phyloP scores from a whole-genome alignment of 2,329 filamentous ascomycete genomes.

The Monilinia aucupariae region DNA sequence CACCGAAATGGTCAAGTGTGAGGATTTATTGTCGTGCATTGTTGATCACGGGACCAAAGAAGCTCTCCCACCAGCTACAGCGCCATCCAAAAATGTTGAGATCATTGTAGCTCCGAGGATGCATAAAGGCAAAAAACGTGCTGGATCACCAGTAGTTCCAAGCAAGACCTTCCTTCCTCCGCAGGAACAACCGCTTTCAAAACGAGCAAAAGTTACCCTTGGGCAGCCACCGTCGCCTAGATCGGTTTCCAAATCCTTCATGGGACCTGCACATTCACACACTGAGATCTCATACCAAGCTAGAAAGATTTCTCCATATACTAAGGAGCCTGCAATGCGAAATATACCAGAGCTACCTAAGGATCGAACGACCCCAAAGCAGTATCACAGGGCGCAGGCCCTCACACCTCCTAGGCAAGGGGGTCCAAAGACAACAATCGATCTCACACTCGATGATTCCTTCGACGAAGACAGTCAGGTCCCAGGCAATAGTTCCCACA shows the following conservation, averaged over 20 bases:
- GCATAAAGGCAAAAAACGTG: not conserved
- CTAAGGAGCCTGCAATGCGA: not conserved
- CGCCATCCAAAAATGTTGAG: too few species aligned
- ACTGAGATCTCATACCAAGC: not conserved
- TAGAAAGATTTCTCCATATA: not conserved
- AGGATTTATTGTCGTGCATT: conserved; percentile 23
- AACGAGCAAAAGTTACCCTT: not conserved
- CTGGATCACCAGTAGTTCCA: not conserved
- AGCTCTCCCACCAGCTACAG: not conserved
- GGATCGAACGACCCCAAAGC: not conserved
- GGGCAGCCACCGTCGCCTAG: not conserved
- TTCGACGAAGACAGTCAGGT: not conserved
- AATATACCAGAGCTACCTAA: not conserved
- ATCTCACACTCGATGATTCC: not conserved
- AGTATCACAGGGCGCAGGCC: not conserved
- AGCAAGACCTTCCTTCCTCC: not conserved
- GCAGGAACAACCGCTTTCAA: not conserved
- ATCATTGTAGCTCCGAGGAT: not conserved
- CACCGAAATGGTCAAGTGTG: conserved; percentile 4
- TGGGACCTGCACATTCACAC: not conserved
- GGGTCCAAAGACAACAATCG: not conserved
- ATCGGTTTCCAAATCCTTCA: not conserved
- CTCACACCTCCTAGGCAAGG: not conserved
- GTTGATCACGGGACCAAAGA: conserved; percentile 18
- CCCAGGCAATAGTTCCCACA: not conserved